A percentile compares a stretch with the other conserved stretches of the same genome.
Evolutionary conservation across 306 rosid species (phyloP).

Genomic region (Malus asiatica): DNA sequence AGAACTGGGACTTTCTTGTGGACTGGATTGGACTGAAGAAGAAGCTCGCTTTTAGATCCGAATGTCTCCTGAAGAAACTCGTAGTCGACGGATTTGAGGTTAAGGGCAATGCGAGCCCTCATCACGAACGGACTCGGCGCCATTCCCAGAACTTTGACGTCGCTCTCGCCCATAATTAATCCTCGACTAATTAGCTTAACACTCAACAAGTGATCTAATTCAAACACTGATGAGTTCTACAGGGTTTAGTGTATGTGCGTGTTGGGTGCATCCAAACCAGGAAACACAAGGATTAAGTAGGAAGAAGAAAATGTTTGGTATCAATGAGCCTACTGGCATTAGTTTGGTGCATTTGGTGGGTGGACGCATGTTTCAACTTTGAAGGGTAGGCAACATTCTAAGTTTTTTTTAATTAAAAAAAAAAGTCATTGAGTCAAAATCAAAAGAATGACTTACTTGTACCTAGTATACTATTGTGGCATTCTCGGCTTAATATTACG

Average conservation of each 20-base stretch:
- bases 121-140: constrained; percentile 45
- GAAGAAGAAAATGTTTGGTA: not conserved
- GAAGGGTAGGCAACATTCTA: not conserved
- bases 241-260: not conserved
- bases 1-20: constrained; percentile 54
- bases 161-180: constrained; percentile 27
- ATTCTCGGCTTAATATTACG: no score
- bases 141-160: constrained; percentile 43
- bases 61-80: constrained; percentile 28
- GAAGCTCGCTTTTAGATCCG: constrained; percentile 34
- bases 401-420: no score
- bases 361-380: not conserved
- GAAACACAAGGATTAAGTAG: not conserved
- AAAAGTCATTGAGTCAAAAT: not conserved
- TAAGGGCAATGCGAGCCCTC: constrained; percentile 39
- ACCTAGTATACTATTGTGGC: no score
- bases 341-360: not conserved
- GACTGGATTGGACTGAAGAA: constrained; percentile 50
- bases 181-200: not conserved
- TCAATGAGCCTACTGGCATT: not conserved
- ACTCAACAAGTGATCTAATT: not conserved
- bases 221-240: not conserved
- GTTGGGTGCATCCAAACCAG: not conserved
- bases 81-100: constrained; percentile 36
- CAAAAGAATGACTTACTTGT: not conserved